Conservation (phyloP, 495 filamentous ascomycete species). For the Hypoxylon fuscum region DNA sequence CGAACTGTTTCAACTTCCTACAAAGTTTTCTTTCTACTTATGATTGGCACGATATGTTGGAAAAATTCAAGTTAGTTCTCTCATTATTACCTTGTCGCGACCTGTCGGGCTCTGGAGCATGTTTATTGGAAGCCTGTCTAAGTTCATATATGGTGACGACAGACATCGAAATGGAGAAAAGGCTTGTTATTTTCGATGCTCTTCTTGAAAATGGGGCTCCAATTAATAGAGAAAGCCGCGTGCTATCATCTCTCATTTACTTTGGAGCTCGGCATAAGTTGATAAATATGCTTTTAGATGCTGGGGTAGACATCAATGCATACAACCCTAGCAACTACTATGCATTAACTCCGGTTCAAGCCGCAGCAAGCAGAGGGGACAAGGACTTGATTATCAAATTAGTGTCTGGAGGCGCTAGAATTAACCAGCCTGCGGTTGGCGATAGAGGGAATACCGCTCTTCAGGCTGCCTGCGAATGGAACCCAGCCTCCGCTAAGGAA, state of each 20-base stretch:
- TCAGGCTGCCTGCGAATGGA: constrained; percentile 11
- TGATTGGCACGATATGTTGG: not conserved
- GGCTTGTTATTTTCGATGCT: constrained; percentile 1
- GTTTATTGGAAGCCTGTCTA: constrained; percentile 11
- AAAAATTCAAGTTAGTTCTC: constrained; percentile 4
- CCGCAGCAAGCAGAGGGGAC: constrained; percentile 13
- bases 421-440: constrained; percentile 9
- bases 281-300: constrained; percentile 7
- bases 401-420: constrained; percentile 24
- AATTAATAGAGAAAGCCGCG: not conserved
- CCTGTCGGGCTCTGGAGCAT: not conserved
- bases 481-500: not conserved
- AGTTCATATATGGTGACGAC: not conserved
- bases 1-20: constrained; percentile 12
- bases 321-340: not conserved
- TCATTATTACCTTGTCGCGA: not conserved
- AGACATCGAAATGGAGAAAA: not conserved
- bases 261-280: constrained; percentile 3
- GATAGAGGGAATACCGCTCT: constrained; percentile 3
- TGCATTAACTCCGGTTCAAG: constrained; percentile 18
- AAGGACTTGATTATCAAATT: constrained; percentile 26
- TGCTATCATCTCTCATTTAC: constrained; percentile 5
- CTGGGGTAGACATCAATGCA: constrained; percentile 16
- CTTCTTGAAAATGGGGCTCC: constrained; percentile 4
- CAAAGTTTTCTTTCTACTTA: not conserved